Evolutionary conservation across 306 rosid genomes (phyloP).

Genomic region (Cyamopsis tetragonoloba): DNA sequence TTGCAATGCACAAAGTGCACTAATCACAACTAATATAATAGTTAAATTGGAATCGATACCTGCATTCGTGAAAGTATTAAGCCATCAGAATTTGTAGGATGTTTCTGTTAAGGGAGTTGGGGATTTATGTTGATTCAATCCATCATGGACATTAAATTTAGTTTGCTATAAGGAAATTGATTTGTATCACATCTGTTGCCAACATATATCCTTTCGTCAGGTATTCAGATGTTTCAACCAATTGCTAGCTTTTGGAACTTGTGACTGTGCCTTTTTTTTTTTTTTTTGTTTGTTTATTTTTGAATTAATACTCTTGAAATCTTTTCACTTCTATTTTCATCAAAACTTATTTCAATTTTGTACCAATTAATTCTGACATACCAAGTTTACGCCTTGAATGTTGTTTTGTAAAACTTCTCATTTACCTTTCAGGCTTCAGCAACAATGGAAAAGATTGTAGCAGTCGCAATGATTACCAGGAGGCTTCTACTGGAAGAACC

Average conservation of each 20-base stretch:
- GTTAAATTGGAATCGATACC: conserved; percentile 12
- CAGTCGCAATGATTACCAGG: conserved; percentile 90
- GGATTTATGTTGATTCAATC: background rate
- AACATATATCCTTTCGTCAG: background rate
- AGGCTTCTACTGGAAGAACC: conserved; percentile 96
- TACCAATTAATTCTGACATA: conserved; percentile 18
- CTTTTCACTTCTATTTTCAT: conserved; percentile 4
- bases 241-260: conserved; percentile 11
- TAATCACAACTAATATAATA: background rate
- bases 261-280: conserved; percentile 8
- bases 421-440: conserved; percentile 56
- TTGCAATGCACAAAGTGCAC: background rate
- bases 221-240: background rate
- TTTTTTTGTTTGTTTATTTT: background rate
- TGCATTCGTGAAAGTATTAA: background rate
- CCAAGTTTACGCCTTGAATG: conserved; percentile 21
- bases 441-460: conserved; percentile 72
- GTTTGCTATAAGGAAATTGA: background rate
- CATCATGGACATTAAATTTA: background rate
- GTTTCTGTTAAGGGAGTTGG: background rate
- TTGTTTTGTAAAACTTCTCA: conserved; percentile 19
- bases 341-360: background rate
- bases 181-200: conserved; percentile 5
- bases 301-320: conserved; percentile 1
- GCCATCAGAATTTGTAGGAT: conserved; percentile 1